Evolutionary conservation across 108 stramenopile species (phyloP).

Genomic region (Cyclotella kingstonii): DNA sequence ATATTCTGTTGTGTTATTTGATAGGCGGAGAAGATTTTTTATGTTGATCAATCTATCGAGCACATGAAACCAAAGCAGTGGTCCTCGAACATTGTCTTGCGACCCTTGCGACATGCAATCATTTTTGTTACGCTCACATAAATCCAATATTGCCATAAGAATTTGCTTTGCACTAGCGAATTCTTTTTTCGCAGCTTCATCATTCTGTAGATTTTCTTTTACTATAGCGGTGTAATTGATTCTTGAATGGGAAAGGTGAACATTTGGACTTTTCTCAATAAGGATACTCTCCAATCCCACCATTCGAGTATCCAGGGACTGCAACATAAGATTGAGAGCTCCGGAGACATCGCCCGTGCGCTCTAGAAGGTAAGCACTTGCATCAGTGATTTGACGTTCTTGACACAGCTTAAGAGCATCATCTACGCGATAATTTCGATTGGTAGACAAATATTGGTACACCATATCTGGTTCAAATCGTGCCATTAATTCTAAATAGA

Average conservation of each 20-base stretch:
- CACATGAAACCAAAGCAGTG: constrained; percentile 83
- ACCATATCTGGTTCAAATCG: constrained; percentile 76
- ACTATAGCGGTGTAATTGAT: background rate
- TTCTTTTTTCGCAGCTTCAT: constrained; percentile 57
- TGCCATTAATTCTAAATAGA: constrained; percentile 67
- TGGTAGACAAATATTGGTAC: constrained; percentile 72
- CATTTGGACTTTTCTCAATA: constrained; percentile 24
- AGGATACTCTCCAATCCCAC: constrained; percentile 65
- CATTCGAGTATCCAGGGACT: constrained; percentile 70
- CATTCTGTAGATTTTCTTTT: constrained; percentile 6
- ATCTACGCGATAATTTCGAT: constrained; percentile 76
- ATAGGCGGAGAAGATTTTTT: constrained; percentile 66
- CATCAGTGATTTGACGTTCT: constrained; percentile 82
- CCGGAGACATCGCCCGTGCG: constrained; percentile 84
- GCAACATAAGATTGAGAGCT: constrained; percentile 81
- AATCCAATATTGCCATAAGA: constrained; percentile 67
- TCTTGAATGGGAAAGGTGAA: background rate
- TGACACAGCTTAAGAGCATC: constrained; percentile 84
- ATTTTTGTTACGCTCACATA: constrained; percentile 82
- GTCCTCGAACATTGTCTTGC: constrained; percentile 66
- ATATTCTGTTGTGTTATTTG: constrained; percentile 54
- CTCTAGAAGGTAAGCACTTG: constrained; percentile 88
- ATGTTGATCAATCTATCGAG: constrained; percentile 80
- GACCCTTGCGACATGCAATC: constrained; percentile 35
- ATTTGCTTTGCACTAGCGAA: constrained; percentile 60